Percentiles rank a stretch among this genome's conserved stretches.
Conservation (phyloP, 2,329 filamentous ascomycete genomes). For the Clarireedia homoeocarpa region DNA sequence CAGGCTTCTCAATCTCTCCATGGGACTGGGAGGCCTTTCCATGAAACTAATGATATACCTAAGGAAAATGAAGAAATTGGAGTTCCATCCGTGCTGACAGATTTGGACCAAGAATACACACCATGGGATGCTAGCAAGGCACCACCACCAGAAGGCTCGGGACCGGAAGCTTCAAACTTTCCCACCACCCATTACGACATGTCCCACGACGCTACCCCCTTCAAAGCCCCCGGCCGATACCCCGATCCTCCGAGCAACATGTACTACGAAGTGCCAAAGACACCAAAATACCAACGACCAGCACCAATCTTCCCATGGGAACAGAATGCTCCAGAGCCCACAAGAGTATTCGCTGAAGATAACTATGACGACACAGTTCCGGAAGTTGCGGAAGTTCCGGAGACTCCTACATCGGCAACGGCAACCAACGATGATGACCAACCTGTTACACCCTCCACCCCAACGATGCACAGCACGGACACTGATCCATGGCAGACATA, state of each 20-base stretch:
- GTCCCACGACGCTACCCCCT: slow-evolving; percentile 67
- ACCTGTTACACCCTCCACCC: slow-evolving; percentile 39
- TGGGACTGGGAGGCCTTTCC: slow-evolving; percentile 15
- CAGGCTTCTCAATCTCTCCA: slow-evolving; percentile 12
- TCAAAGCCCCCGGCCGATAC: slow-evolving; percentile 68
- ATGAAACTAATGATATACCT: slow-evolving; percentile 17
- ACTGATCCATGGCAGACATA: slow-evolving; percentile 66
- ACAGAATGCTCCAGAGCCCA: slow-evolving; percentile 49
- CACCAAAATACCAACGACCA: slow-evolving; percentile 50
- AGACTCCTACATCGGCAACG: slow-evolving; percentile 28
- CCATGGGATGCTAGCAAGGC: slow-evolving; percentile 40
- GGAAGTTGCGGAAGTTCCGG: slow-evolving; percentile 10
- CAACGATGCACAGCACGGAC: slow-evolving; percentile 38
- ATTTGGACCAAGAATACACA: slow-evolving; percentile 19
- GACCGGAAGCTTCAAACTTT: slow-evolving; percentile 79
- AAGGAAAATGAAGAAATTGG: slow-evolving; percentile 26
- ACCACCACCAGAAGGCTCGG: slow-evolving; percentile 56
- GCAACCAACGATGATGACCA: slow-evolving; percentile 34
- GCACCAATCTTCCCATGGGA: slow-evolving; percentile 91
- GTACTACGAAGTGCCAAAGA: slow-evolving; percentile 75
- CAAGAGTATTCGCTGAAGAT: slow-evolving; percentile 59
- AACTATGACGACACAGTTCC: slow-evolving; percentile 21
- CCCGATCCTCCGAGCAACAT: slow-evolving; percentile 79
- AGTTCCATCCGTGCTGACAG: slow-evolving; percentile 22
- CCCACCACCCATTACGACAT: slow-evolving; percentile 74